Evolutionary conservation across 495 filamentous ascomycete species (phyloP), one percentile per base, ranked within the genome.

Genomic region (Pseudoneurospora amorphoporcata): DNA sequence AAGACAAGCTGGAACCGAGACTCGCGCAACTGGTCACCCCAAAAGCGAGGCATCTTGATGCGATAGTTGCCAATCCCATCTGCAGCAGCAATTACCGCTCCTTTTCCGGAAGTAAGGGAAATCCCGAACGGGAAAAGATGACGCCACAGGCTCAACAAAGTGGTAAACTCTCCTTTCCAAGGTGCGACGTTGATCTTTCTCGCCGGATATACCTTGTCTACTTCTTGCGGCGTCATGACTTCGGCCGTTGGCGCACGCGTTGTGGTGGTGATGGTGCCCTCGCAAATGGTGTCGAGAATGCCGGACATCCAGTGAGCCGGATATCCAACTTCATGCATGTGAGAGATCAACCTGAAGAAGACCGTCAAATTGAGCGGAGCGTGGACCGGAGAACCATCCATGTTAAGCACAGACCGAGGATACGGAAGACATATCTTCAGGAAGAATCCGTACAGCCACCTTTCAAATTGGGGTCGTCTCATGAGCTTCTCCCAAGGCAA

Each of bases 371-470:
- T 83, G 10, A 80, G 72, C 9, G 82, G 82, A 3, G 77, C 75
- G 32, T 74, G 70, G 8, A 83, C 69, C 7, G 69, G 69, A 2
- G 29, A 35, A 5, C 37, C n/a, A 7, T 35, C 1, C 5, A 3
- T 3, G 29, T 70, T 71, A 10, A 6, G 23, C 9, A 58, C 42
- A 4, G 70, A 39, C 1, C 76, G 78, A 4, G 68, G 65, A 37
- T 73, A 77, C 3, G 81, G 81, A n/a, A 82, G 68, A n/a, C 78
- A 78, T 53, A 82, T 75, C 69, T 83, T 84, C 70, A 84, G 77
- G 74, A 82, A 82, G 37, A 80, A 65, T 9, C 74, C 73, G 39
- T 78, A 71, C 10, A 84, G 68, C 79, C 80, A 83, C 53, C 75
- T 76, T 40, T 74, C 81, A 47, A 83, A 69, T 19, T 65, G 68